Evolutionary conservation across 345 rosid species (phyloP).

Genomic region (Crucihimalaya himalaica): DNA sequence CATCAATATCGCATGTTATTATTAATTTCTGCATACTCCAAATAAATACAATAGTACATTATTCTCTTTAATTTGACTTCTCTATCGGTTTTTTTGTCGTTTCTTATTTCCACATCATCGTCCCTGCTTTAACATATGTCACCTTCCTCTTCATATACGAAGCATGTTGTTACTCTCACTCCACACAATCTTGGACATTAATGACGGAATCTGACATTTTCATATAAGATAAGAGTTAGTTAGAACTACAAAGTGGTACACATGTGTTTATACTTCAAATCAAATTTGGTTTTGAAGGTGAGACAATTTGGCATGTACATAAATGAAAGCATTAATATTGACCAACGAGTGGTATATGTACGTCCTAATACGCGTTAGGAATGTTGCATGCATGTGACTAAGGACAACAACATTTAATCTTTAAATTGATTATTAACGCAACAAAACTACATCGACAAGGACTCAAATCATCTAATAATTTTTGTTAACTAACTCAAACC

Average conservation of each 20-base stretch:
- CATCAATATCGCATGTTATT: constrained; percentile 40
- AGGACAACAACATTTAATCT: constrained; percentile 3
- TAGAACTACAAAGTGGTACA: constrained; percentile 37
- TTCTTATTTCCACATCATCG: constrained; percentile 34
- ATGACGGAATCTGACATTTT: constrained; percentile 34
- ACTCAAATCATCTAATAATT: constrained; percentile 24
- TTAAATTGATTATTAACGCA: constrained; percentile 4
- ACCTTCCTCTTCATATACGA: constrained; percentile 34
- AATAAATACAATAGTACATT: constrained; percentile 33
- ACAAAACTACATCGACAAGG: constrained; percentile 11
- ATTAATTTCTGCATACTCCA: constrained; percentile 26
- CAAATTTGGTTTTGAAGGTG: constrained; percentile 21
- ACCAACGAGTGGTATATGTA: constrained; percentile 19
- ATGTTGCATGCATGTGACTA: constrained; percentile 31
- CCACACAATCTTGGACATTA: constrained; percentile 22
- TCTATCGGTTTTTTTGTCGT: constrained; percentile 19
- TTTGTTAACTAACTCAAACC: constrained; percentile 7
- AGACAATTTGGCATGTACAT: constrained; percentile 32
- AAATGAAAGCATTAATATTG: constrained; percentile 15
- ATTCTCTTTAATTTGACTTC: constrained; percentile 38
- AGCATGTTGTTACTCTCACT: constrained; percentile 38
- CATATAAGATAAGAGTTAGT: constrained; percentile 40
- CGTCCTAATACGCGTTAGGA: constrained; percentile 23
- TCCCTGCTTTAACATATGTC: constrained; percentile 36
- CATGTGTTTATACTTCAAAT: constrained; percentile 12